Evolutionary conservation across 768 basidiomycete genomes (phyloP).

Genomic region (Russula emetica): DNA sequence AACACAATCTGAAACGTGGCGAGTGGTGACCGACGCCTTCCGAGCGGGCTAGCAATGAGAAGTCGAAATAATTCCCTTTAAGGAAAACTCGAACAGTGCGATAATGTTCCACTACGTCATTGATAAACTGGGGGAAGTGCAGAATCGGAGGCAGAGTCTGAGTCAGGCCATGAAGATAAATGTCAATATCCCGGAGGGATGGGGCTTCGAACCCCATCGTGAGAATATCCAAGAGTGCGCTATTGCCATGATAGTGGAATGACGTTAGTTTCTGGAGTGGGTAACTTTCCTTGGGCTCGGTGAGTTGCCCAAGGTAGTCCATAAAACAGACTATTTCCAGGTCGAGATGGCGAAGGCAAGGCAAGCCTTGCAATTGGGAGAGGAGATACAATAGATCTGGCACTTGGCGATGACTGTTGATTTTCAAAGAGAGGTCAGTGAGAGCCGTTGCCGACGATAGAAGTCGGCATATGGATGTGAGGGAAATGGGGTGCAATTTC

Average conservation of each 20-base stretch:
- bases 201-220: background rate
- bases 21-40: background rate
- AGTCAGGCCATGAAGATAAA: accelerated
- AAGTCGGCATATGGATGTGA: background rate
- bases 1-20: too few relatives aligned
- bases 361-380: background rate
- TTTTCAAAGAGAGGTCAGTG: background rate
- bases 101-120: background rate
- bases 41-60: background rate
- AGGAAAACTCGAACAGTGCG: background rate
- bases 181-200: background rate
- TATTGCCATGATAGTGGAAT: background rate
- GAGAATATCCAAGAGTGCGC: background rate
- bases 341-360: background rate
- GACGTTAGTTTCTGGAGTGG: background rate
- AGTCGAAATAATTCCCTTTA: accelerated
- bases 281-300: background rate
- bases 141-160: background rate
- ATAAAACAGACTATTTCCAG: background rate
- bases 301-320: too few relatives aligned
- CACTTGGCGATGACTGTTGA: background rate
- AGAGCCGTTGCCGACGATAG: conserved; percentile 4
- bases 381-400: background rate
- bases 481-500: background rate
- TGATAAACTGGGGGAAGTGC: background rate